Evolutionary conservation across 2,329 filamentous ascomycete species (phyloP).

Genomic region (Paracoccidioides brasiliensis): DNA sequence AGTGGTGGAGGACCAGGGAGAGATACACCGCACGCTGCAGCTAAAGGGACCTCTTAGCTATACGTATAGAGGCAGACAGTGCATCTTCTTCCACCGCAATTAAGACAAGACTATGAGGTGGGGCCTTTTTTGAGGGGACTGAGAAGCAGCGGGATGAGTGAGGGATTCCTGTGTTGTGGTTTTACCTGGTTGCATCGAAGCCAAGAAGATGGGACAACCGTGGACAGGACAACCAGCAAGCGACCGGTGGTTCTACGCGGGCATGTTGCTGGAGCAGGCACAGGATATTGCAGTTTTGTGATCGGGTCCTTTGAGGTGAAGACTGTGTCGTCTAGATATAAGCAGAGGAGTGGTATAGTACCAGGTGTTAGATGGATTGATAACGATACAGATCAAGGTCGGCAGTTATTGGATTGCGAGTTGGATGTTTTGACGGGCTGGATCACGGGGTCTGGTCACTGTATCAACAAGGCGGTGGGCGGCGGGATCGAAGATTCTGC

Average conservation of each 20-base stretch:
- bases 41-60: too few relatives aligned
- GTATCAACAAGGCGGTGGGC: too few relatives aligned
- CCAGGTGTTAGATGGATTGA: too few relatives aligned
- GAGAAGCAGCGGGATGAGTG: not conserved
- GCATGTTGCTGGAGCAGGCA: not conserved
- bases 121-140: not conserved
- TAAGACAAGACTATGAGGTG: not conserved
- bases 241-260: not conserved
- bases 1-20: not conserved
- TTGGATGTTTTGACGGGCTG: too few relatives aligned
- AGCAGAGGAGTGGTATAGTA: too few relatives aligned
- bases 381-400: too few relatives aligned
- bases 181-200: not conserved
- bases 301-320: too few relatives aligned
- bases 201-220: not conserved
- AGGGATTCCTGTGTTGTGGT: not conserved
- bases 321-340: too few relatives aligned
- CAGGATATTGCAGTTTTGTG: too few relatives aligned
- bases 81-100: not conserved
- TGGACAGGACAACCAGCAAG: not conserved
- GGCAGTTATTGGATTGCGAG: too few relatives aligned
- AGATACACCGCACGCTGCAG: not conserved
- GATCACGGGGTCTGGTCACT: too few relatives aligned
- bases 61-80: not conserved
- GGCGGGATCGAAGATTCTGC: too few relatives aligned